Evolutionary conservation across 257 asterid species (phyloP).

Genomic region (Solanum megistacrolobum): DNA sequence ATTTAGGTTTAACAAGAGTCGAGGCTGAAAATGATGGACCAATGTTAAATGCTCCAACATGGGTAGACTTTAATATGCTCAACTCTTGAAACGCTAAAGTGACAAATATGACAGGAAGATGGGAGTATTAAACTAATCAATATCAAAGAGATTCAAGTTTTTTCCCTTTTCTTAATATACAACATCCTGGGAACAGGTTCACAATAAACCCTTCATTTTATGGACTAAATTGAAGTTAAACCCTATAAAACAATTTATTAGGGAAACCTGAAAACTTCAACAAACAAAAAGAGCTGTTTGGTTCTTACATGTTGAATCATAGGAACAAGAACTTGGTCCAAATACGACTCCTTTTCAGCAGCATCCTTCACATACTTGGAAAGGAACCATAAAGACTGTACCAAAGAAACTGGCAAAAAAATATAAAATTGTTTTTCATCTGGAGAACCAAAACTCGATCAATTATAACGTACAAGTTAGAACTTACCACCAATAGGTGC

Average conservation of each 20-base stretch:
- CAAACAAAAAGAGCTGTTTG: neutral
- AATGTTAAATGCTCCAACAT: neutral
- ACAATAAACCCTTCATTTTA: neutral
- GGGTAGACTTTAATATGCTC: neutral
- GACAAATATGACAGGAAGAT: neutral
- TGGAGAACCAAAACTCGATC: neutral
- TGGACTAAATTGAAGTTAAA: neutral
- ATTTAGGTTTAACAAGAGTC: neutral
- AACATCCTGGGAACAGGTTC: neutral
- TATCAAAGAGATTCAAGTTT: neutral
- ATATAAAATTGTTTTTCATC: neutral
- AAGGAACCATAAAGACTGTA: constrained; percentile 81
- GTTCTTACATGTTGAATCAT: constrained; percentile 63
- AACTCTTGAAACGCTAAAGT: neutral
- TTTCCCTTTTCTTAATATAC: neutral
- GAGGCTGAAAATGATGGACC: neutral
- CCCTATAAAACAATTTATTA: neutral
- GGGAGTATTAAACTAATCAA: neutral
- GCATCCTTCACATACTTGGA: constrained; percentile 64
- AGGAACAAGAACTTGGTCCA: constrained; percentile 83
- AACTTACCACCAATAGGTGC: constrained; percentile 32
- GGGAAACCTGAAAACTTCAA: neutral
- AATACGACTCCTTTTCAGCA: constrained; percentile 35
- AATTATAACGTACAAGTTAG: neutral
- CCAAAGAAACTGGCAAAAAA: constrained; percentile 53